Evolutionary conservation across 192 early-diverging fungal species (phyloP), one percentile per base, ranked within the genome.

Genomic region (Coemansia sp.): DNA sequence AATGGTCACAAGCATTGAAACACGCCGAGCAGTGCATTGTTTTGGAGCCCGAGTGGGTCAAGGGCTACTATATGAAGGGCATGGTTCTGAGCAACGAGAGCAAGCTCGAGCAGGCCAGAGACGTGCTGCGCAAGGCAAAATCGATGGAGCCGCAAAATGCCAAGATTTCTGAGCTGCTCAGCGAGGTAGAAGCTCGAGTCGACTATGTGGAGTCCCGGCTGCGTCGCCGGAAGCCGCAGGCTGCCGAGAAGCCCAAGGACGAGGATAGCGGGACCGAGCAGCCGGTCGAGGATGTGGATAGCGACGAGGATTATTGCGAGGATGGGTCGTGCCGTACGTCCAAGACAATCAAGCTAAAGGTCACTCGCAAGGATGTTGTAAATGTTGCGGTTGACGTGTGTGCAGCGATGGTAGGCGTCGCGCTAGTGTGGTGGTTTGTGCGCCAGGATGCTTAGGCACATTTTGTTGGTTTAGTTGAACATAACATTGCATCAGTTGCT

Each of bases 21-120:
- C 75, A 82, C 51, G 80, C 80, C 26, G 80, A 82, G n/a, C 80
- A 82, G 59, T 82, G 80, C 36, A 82, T 82, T 46, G 70, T 66
- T 15, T 62, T 82, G 20, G 80, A 82, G 26, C 80, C 80, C 17
- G 48, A 55, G 5, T 82, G 80, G 80, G 80, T 71, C 59, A 82
- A 82, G 59, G 80, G 80, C 0, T 78, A 82, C 36, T 82, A 82
- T 42, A 72, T 82, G 66, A 82, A 82, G 75, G 80, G 74, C 0
- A 31, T 66, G 28, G 68, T 82, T 11, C 65, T 82, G 38, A 77
- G 74, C 52, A 68, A 49, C 25, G 74, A 82, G 58, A 82, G 74
- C 71, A 77, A 78, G 68, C 62, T 82, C 15, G 80, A 77, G 28
- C 74, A 70, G 62, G 66, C 80, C 0, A 38, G 28, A 31, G 68